phyloP scores from a whole-genome alignment of 2,329 filamentous ascomycete genomes.

The Setomelanomma holmii region DNA sequence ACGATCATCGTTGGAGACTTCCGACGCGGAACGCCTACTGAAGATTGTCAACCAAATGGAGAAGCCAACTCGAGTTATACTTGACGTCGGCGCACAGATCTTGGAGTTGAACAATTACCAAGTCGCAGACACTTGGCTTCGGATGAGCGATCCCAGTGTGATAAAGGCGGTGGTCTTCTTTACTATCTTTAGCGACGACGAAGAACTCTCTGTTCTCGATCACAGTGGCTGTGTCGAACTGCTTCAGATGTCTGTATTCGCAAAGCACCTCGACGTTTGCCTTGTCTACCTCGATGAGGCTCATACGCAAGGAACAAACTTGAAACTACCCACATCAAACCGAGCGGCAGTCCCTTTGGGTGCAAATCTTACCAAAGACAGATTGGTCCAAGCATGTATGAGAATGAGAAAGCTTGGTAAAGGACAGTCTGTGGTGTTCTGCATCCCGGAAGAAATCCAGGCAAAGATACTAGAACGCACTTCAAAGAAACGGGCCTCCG shows the following conservation, averaged over 20 bases:
- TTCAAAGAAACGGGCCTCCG: too few species aligned
- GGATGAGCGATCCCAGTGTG: conserved; percentile 48
- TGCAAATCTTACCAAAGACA: conserved; percentile 69
- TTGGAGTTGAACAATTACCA: conserved; percentile 57
- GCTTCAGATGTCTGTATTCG: conserved; percentile 65
- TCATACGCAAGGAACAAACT: conserved; percentile 73
- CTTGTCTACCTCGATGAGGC: conserved; percentile 73
- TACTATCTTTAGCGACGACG: too few species aligned
- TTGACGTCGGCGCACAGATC: conserved; percentile 73
- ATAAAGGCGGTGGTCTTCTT: conserved; percentile 61
- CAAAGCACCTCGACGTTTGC: conserved; percentile 62
- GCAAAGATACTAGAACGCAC: too few species aligned
- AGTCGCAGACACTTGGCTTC: conserved; percentile 61
- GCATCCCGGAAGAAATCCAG: too few species aligned
- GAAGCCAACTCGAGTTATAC: conserved; percentile 61
- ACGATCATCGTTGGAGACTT: conserved; percentile 42
- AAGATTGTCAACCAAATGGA: conserved; percentile 50
- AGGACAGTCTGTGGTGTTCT: too few species aligned
- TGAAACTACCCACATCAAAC: conserved; percentile 64
- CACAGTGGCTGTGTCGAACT: conserved; percentile 54
- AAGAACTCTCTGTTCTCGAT: conserved; percentile 63
- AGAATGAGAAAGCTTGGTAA: too few species aligned
- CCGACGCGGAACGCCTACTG: conserved; percentile 55
- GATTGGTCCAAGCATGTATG: conserved; percentile 69
- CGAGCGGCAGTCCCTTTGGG: conserved; percentile 72